Conservation (phyloP, 73 alveolate species). For the Durusdinium trenchii region DNA sequence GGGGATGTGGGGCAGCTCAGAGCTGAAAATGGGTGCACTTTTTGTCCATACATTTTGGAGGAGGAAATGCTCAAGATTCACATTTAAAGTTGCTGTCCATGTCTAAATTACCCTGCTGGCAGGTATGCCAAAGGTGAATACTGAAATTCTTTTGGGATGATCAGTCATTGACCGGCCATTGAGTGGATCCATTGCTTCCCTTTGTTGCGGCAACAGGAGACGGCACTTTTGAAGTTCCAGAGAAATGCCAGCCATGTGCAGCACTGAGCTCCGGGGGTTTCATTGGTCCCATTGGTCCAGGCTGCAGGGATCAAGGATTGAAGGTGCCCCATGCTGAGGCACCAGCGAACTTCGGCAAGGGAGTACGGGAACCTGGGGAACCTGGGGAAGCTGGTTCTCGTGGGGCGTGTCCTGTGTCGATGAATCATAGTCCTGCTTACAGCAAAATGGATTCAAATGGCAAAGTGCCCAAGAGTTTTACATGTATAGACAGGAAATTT, state of each 20-base stretch:
- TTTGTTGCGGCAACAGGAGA: neutral
- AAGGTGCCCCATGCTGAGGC: neutral
- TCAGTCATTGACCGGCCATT: neutral
- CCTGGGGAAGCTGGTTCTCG: too few relatives aligned
- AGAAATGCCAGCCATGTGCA: neutral
- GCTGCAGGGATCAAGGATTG: neutral
- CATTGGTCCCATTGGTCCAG: neutral
- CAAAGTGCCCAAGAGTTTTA: neutral
- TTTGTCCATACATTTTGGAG: too few relatives aligned
- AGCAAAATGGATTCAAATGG: neutral
- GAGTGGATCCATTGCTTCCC: neutral
- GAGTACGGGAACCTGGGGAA: neutral
- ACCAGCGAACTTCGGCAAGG: constrained; percentile 8
- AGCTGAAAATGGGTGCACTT: neutral
- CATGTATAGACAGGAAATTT: too few relatives aligned
- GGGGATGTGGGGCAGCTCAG: constrained; percentile 63
- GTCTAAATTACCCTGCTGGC: too few relatives aligned
- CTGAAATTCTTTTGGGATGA: neutral
- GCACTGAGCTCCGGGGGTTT: neutral
- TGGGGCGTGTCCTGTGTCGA: too few relatives aligned
- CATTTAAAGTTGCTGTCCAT: too few relatives aligned
- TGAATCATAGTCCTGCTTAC: neutral
- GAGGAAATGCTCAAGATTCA: too few relatives aligned
- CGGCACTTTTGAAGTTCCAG: constrained; percentile 42
- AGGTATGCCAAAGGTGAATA: too few relatives aligned